Conservation (phyloP, 441 rosid species). For the Gossypium gossypioides region DNA sequence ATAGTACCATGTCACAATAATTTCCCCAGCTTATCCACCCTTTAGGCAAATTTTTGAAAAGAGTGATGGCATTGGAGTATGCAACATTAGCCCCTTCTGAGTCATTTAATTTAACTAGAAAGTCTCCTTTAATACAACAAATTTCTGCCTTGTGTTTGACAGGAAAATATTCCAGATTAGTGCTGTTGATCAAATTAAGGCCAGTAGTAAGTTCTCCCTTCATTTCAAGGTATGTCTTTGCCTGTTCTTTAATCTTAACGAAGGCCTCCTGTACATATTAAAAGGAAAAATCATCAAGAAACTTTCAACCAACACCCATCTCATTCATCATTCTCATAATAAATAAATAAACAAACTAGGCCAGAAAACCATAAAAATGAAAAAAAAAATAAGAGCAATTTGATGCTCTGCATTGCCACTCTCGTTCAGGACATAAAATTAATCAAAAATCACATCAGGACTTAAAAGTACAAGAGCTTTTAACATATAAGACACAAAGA, state of each 20-base stretch:
- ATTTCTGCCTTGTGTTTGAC: constrained; percentile 84
- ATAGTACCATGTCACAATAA: constrained; percentile 80
- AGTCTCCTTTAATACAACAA: constrained; percentile 80
- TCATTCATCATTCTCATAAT: background rate
- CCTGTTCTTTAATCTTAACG: constrained; percentile 95
- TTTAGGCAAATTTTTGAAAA: constrained; percentile 83
- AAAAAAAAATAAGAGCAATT: background rate
- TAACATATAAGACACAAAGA: background rate
- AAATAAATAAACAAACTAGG: background rate
- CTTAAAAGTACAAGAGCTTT: background rate
- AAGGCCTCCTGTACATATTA: constrained; percentile 72
- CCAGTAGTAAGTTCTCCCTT: constrained; percentile 80
- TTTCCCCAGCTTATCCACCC: constrained; percentile 99
- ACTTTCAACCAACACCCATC: background rate
- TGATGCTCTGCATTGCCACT: background rate
- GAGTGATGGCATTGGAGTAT: constrained; percentile 77
- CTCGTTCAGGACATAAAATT: background rate
- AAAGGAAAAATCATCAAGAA: constrained; percentile 19
- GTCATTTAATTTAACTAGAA: constrained; percentile 61
- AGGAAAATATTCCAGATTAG: constrained; percentile 84
- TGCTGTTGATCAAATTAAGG: constrained; percentile 69
- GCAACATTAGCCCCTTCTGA: constrained; percentile 76
- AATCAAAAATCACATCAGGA: background rate
- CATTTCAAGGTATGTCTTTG: constrained; percentile 80
- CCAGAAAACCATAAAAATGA: background rate